These are phyloP conservation scores for Cadophora luteo-olivacea DNA, from an alignment of 2,329 filamentous ascomycete species.

Conservation along the genomic window DNA sequence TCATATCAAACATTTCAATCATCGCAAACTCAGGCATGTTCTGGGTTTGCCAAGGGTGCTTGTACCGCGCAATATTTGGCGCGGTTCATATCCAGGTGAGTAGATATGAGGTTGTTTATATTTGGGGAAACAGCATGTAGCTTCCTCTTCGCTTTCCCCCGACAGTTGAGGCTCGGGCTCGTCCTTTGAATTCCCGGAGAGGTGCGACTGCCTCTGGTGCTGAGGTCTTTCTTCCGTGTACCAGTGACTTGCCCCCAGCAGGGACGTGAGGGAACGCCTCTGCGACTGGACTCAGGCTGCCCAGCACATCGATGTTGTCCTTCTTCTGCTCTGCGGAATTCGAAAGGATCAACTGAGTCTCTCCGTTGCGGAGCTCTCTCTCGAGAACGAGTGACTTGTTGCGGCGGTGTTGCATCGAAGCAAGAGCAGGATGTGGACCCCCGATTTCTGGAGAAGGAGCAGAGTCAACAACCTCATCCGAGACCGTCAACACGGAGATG, in stretches of 20 bases:
- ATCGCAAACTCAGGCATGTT: not conserved
- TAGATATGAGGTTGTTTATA: slow-evolving; percentile 15
- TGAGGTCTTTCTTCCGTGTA: slow-evolving; percentile 42
- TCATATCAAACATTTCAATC: slow-evolving; percentile 29
- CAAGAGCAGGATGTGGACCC: slow-evolving; percentile 17
- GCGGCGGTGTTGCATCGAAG: slow-evolving; percentile 30
- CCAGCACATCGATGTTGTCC: slow-evolving; percentile 16
- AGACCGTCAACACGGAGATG: slow-evolving; percentile 22
- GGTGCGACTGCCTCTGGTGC: slow-evolving; percentile 36
- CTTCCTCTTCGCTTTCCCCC: slow-evolving; percentile 37
- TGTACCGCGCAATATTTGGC: not conserved
- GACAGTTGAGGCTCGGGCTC: slow-evolving; percentile 37
- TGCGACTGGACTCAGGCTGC: slow-evolving; percentile 39
- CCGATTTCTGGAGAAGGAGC: slow-evolving; percentile 27
- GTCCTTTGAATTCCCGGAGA: slow-evolving; percentile 33
- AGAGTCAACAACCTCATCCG: slow-evolving; percentile 26
- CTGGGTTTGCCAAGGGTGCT: not conserved
- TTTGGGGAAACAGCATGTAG: slow-evolving; percentile 43
- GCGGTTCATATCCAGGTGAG: not conserved
- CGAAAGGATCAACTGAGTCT: slow-evolving; percentile 25
- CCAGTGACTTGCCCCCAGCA: slow-evolving; percentile 14
- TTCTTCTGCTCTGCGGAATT: slow-evolving; percentile 4
- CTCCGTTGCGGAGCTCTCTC: slow-evolving; percentile 27
- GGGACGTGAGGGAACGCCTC: slow-evolving; percentile 32
- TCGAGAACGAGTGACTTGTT: slow-evolving; percentile 32